These are phyloP conservation scores for Exophiala sideris DNA, from an alignment of 2,329 filamentous ascomycete species.

Conservation along the genomic window DNA sequence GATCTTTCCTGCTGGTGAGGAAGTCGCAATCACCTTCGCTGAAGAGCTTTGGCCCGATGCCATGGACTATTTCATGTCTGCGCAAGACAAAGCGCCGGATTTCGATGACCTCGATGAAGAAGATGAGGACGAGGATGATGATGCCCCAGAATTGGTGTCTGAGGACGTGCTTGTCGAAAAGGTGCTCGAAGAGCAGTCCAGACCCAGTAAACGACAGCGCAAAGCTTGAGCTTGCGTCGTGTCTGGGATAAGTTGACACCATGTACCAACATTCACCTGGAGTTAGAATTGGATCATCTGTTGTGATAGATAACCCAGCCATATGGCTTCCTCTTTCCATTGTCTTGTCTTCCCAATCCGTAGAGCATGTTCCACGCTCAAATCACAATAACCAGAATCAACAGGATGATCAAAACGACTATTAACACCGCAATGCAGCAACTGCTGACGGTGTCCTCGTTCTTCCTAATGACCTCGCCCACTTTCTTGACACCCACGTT, in stretches of 20 bases:
- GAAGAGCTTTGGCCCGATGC: slow-evolving; percentile 64
- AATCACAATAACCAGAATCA: slow-evolving; percentile 71
- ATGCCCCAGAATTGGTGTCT: slow-evolving; percentile 39
- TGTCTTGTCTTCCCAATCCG: neutral
- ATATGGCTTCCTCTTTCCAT: neutral
- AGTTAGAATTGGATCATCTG: neutral
- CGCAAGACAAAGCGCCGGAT: slow-evolving; percentile 42
- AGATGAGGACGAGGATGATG: slow-evolving; percentile 51
- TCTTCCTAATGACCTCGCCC: slow-evolving; percentile 76
- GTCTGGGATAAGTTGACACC: neutral
- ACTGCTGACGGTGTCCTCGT: slow-evolving; percentile 64
- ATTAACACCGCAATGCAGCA: slow-evolving; percentile 26
- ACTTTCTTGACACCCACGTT: slow-evolving; percentile 85
- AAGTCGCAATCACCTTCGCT: slow-evolving; percentile 72
- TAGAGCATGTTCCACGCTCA: slow-evolving; percentile 37
- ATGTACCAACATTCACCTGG: neutral
- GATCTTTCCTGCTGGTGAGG: slow-evolving; percentile 83
- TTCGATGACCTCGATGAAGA: slow-evolving; percentile 68
- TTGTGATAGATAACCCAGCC: neutral
- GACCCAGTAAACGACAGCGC: slow-evolving; percentile 29
- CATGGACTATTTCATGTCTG: slow-evolving; percentile 28
- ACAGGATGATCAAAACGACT: slow-evolving; percentile 61
- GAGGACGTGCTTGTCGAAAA: slow-evolving; percentile 29
- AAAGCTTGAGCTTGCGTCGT: slow-evolving; percentile 9
- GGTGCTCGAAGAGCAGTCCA: slow-evolving; percentile 14